Conservation (phyloP, 75 land plant species). For the Pinus tabuliformis region DNA sequence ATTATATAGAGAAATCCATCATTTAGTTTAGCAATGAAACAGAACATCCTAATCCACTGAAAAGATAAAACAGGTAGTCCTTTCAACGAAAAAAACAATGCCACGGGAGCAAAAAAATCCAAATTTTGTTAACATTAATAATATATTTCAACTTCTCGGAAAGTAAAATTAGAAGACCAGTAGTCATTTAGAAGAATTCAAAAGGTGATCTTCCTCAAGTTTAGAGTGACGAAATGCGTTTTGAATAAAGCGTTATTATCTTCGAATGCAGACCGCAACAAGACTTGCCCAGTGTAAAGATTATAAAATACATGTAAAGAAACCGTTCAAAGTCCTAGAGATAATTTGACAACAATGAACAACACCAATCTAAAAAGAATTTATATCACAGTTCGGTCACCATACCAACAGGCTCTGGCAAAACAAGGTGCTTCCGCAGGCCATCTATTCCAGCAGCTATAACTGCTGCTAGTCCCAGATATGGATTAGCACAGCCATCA, state of each 20-base stretch:
- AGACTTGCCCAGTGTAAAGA: neutral
- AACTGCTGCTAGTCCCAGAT: constrained; percentile 87
- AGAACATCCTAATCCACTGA: neutral
- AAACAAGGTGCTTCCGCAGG: constrained; percentile 50
- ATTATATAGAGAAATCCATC: neutral
- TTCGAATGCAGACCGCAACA: no score
- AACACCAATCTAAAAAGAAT: neutral
- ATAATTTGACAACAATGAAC: neutral
- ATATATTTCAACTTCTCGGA: neutral
- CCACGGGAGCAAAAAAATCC: neutral
- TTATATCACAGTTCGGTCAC: neutral
- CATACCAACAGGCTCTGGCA: constrained; percentile 85
- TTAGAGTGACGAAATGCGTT: neutral
- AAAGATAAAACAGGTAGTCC: neutral
- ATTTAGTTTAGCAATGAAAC: neutral
- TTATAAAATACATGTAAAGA: neutral
- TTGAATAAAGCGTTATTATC: no score
- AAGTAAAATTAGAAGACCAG: neutral
- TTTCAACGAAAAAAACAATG: neutral
- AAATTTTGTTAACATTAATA: neutral
- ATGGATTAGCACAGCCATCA: constrained; percentile 96
- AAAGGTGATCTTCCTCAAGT: neutral
- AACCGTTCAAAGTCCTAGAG: neutral
- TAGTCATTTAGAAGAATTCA: neutral
- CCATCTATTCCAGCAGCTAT: constrained; percentile 95